Evolutionary conservation across 1,284 basidiomycete genomes (phyloP).

Genomic region (Laetiporus sulphureus): DNA sequence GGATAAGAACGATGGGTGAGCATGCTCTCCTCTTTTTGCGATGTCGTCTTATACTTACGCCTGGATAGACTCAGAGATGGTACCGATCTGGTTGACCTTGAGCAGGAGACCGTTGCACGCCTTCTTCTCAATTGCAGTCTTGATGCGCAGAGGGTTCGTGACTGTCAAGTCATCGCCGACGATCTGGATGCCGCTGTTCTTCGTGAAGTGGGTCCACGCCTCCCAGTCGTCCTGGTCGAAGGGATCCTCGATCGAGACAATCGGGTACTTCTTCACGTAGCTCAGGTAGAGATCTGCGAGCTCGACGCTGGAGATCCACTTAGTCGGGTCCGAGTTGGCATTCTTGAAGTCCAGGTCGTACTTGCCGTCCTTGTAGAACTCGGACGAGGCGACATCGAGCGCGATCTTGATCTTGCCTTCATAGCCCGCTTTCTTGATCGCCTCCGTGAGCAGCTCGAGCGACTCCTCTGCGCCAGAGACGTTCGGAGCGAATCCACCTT

Average conservation of each 20-base stretch:
- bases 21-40: not conserved
- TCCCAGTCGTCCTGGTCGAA: conserved; percentile 99
- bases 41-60: too few species aligned
- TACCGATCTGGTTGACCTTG: conserved; percentile 99
- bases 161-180: conserved; percentile 99
- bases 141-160: conserved; percentile 97
- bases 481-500: conserved; percentile 99
- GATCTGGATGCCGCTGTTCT: conserved; percentile 76
- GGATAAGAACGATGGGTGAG: not conserved
- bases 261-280: conserved; percentile 90
- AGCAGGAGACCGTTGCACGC: conserved; percentile 98
- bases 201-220: conserved; percentile 92
- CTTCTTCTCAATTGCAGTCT: conserved; percentile 99
- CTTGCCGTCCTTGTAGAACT: conserved; percentile 99
- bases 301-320: conserved; percentile 92
- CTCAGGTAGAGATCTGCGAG: conserved; percentile 91
- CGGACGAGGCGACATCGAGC: conserved; percentile 98
- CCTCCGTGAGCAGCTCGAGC: conserved; percentile 92
- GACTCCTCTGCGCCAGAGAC: conserved; percentile 96
- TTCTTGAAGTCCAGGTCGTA: conserved; percentile 99
- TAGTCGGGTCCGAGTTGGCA: conserved; percentile 95
- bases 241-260: conserved; percentile 97
- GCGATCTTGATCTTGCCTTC: conserved; percentile 99
- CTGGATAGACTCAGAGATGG: conserved; percentile 97
- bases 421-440: conserved; percentile 97